Evolutionary conservation across 768 basidiomycete genomes (phyloP).

Genomic region (Strobilomyces confusus): DNA sequence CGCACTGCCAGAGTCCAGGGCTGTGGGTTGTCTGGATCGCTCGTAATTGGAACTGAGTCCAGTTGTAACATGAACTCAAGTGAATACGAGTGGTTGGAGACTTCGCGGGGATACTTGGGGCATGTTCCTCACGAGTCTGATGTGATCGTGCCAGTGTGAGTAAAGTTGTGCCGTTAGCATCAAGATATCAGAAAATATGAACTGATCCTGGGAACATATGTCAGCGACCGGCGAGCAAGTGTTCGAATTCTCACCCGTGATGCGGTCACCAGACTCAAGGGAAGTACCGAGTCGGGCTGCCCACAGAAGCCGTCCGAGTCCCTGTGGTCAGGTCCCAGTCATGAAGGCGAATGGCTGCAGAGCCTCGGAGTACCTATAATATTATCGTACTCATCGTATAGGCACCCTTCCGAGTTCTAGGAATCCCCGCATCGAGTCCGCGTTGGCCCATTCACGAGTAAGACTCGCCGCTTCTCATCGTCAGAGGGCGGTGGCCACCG

Average conservation of each 20-base stretch:
- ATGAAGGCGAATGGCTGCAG: background rate
- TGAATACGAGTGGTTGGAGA: background rate
- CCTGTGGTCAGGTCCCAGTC: background rate
- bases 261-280: background rate
- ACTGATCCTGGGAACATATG: constrained; percentile 2
- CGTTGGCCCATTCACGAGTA: no score
- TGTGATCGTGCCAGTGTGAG: no score
- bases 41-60: background rate
- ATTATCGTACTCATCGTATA: no score
- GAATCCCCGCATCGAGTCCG: no score
- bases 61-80: background rate
- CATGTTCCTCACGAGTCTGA: background rate
- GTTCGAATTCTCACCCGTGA: background rate
- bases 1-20: constrained; percentile 10
- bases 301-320: background rate
- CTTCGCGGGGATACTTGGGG: background rate
- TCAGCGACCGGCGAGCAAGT: background rate
- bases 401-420: background rate
- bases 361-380: no score
- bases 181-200: no score
- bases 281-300: background rate
- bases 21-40: background rate
- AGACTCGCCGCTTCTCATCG: no score
- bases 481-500: no score
- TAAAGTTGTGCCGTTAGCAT: no score